A percentile compares a stretch with the other conserved stretches of the same genome.
phyloP scores from a whole-genome alignment of 2,329 filamentous ascomycete species.

The Gremmenia infestans region DNA sequence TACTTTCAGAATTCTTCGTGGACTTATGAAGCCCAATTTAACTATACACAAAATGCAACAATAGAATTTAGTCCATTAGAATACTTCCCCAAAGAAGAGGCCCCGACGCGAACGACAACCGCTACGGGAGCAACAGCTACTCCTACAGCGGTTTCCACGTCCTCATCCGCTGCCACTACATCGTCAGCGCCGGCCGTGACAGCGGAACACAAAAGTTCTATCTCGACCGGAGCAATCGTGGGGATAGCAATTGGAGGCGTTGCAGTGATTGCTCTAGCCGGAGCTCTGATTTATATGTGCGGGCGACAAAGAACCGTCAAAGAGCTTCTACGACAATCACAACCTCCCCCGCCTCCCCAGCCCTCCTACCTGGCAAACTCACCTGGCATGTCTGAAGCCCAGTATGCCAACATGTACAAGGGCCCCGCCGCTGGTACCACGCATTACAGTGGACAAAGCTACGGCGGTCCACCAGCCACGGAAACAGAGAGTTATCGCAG shows the following conservation, averaged over 20 bases:
- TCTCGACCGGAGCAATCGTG: constrained; percentile 48
- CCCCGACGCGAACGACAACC: constrained; percentile 1
- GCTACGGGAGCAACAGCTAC: constrained; percentile 6
- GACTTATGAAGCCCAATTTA: constrained; percentile 44
- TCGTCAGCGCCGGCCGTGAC: background rate
- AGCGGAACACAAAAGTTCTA: background rate
- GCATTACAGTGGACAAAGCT: constrained; percentile 1
- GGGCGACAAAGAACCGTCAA: constrained; percentile 29
- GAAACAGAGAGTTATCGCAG: constrained; percentile 15
- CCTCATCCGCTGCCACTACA: background rate
- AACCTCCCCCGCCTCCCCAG: constrained; percentile 1
- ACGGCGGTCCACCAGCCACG: background rate
- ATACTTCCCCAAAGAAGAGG: constrained; percentile 45
- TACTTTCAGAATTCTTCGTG: constrained; percentile 39
- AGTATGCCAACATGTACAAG: constrained; percentile 23
- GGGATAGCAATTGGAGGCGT: constrained; percentile 50
- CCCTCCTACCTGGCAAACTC: constrained; percentile 20
- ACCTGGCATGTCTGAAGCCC: constrained; percentile 15
- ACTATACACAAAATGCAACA: constrained; percentile 43
- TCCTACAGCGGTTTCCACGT: background rate
- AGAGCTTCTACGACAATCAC: constrained; percentile 10
- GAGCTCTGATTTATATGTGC: constrained; percentile 44
- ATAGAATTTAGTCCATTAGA: constrained; percentile 53
- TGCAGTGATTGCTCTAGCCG: constrained; percentile 38
- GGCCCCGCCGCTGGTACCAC: background rate